Conservation (phyloP, 192 early-diverging fungal species). For the Backusella morwellensis region DNA sequence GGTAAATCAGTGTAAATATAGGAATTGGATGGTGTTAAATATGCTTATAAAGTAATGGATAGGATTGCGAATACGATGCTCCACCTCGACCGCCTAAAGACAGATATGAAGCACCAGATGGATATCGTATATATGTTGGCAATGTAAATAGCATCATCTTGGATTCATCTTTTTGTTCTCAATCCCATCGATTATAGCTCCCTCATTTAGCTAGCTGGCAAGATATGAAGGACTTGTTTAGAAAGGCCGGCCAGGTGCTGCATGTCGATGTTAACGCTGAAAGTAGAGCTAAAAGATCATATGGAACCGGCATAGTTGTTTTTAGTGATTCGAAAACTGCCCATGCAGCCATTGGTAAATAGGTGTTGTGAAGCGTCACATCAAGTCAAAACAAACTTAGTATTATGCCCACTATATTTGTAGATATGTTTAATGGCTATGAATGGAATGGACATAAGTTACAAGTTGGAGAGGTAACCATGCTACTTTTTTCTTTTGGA, state of each 20-base stretch:
- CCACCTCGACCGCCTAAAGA: slow-evolving; percentile 28
- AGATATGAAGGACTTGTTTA: slow-evolving; percentile 85
- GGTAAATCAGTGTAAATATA: slow-evolving; percentile 33
- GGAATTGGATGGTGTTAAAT: neutral
- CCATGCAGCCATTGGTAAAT: slow-evolving; percentile 68
- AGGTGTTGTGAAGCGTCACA: neutral
- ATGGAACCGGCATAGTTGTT: slow-evolving; percentile 71
- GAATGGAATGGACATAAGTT: slow-evolving; percentile 74
- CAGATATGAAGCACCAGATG: slow-evolving; percentile 30
- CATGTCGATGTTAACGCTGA: slow-evolving; percentile 69
- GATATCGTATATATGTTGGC: slow-evolving; percentile 58
- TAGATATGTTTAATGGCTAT: slow-evolving; percentile 78
- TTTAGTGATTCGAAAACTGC: slow-evolving; percentile 69
- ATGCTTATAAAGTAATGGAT: neutral
- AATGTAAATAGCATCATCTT: slow-evolving; percentile 50
- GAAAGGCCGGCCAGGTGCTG: slow-evolving; percentile 64
- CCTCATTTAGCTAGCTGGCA: slow-evolving; percentile 81
- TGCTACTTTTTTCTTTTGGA: neutral
- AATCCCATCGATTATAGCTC: slow-evolving; percentile 43
- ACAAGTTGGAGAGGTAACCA: slow-evolving; percentile 78
- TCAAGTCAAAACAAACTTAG: neutral
- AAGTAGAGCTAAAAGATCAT: slow-evolving; percentile 57
- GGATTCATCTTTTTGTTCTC: neutral
- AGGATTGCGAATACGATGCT: slow-evolving; percentile 65
- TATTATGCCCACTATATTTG: neutral